Conservation (phyloP, 169 alveolate genomes). For the Cryptosporidium sp. region DNA sequence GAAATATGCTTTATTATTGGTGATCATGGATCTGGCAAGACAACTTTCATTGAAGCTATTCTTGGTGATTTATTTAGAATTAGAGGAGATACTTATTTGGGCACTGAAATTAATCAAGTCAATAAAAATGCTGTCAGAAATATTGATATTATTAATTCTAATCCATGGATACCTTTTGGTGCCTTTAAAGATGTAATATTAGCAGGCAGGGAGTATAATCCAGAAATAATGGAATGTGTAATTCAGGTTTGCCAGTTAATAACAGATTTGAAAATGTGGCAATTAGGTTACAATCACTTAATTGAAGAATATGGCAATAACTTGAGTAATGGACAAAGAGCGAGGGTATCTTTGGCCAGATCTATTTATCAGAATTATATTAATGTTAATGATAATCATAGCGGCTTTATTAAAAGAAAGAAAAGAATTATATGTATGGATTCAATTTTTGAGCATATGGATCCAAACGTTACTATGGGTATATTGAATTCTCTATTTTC, state of each 20-base stretch:
- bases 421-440: conserved; percentile 49
- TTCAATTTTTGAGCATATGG: conserved; percentile 59
- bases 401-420: not conserved
- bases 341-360: conserved; percentile 65
- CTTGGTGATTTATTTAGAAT: conserved; percentile 49
- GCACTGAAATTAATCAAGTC: not conserved
- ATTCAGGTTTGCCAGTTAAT: conserved; percentile 31
- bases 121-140: not conserved
- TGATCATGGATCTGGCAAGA: conserved; percentile 57
- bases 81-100: conserved; percentile 34
- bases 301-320: conserved; percentile 71
- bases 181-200: conserved; percentile 33
- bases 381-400: not conserved
- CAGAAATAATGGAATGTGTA: conserved; percentile 3
- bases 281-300: conserved; percentile 9
- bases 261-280: conserved; percentile 60
- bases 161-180: conserved; percentile 73
- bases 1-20: conserved; percentile 65
- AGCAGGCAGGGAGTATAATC: conserved; percentile 51
- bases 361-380: conserved; percentile 23
- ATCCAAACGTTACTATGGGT: conserved; percentile 27
- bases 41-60: conserved; percentile 46
- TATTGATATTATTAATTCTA: conserved; percentile 32
- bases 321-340: conserved; percentile 68
- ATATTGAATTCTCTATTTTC: conserved; percentile 36